Conservation (phyloP, 2,329 filamentous ascomycete species). For the Coniochaeta sp. region DNA sequence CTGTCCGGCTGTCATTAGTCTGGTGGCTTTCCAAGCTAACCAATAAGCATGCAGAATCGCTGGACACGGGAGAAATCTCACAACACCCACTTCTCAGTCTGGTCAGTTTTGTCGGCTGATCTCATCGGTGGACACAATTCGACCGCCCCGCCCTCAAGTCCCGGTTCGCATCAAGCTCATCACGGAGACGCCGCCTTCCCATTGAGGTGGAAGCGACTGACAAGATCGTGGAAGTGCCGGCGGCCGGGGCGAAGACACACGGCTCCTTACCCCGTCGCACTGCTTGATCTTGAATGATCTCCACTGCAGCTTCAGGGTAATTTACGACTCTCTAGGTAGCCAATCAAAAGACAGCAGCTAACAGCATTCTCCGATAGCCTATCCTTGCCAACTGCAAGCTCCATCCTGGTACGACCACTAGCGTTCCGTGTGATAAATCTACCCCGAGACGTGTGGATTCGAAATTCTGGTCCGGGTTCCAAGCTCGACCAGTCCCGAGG, state of each 20-base stretch:
- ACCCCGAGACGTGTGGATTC: background rate
- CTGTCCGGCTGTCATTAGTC: background rate
- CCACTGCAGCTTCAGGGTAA: background rate
- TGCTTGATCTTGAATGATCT: background rate
- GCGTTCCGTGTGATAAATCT: background rate
- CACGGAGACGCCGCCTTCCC: background rate
- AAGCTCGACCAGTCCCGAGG: background rate
- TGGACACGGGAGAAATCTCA: background rate
- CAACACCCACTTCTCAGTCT: background rate
- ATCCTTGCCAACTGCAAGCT: background rate
- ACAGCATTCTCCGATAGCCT: slow-evolving; percentile 6
- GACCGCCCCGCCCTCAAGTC: background rate
- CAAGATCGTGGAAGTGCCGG: background rate
- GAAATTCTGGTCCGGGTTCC: background rate
- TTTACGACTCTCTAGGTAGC: background rate
- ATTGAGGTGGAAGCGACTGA: background rate
- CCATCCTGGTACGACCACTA: background rate
- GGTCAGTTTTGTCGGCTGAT: background rate
- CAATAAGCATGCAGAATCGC: background rate
- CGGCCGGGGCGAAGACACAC: background rate
- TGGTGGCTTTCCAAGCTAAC: background rate
- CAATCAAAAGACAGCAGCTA: slow-evolving; percentile 11
- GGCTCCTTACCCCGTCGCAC: background rate
- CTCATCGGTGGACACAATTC: background rate
- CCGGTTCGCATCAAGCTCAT: background rate